Conservation (phyloP, 371 early-diverging fungal species). For the Mucor piriformis region DNA sequence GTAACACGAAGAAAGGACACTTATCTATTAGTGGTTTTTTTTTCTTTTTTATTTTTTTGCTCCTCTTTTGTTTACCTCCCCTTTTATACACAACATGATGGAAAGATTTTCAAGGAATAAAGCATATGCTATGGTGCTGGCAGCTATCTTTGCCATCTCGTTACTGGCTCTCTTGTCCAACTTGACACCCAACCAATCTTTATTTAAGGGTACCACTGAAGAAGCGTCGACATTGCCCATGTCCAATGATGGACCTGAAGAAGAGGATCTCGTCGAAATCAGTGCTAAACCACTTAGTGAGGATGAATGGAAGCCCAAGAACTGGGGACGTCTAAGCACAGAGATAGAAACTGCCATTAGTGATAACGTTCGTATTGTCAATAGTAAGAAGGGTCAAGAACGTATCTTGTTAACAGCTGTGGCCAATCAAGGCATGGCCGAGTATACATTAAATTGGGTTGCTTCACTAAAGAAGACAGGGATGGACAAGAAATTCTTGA, state of each 20-base stretch:
- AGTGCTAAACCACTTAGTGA: slow-evolving; percentile 10
- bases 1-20: too few species aligned
- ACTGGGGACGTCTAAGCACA: slow-evolving; percentile 16
- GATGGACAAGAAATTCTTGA: slow-evolving; percentile 35
- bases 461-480: slow-evolving; percentile 33
- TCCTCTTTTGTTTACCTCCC: not conserved
- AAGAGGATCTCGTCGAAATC: slow-evolving; percentile 21
- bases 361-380: slow-evolving; percentile 12
- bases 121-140: slow-evolving; percentile 16
- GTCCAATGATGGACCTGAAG: slow-evolving; percentile 6
- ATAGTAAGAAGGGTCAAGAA: slow-evolving; percentile 9
- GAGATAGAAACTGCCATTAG: slow-evolving; percentile 19
- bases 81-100: slow-evolving; percentile 10
- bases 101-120: slow-evolving; percentile 22
- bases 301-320: slow-evolving; percentile 27
- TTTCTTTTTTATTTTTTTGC: not conserved
- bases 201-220: slow-evolving; percentile 1
- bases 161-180: slow-evolving; percentile 18
- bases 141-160: slow-evolving; percentile 18
- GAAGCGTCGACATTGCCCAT: not conserved
- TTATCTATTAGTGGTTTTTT: not conserved
- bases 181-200: slow-evolving; percentile 12
- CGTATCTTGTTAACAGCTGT: slow-evolving; percentile 38
- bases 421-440: slow-evolving; percentile 42
- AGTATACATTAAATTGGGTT: slow-evolving; percentile 48